Evolutionary conservation across 1,284 basidiomycete genomes (phyloP), one percentile per base, ranked within the genome.

Genomic region (Ganoderma leucocontextum): DNA sequence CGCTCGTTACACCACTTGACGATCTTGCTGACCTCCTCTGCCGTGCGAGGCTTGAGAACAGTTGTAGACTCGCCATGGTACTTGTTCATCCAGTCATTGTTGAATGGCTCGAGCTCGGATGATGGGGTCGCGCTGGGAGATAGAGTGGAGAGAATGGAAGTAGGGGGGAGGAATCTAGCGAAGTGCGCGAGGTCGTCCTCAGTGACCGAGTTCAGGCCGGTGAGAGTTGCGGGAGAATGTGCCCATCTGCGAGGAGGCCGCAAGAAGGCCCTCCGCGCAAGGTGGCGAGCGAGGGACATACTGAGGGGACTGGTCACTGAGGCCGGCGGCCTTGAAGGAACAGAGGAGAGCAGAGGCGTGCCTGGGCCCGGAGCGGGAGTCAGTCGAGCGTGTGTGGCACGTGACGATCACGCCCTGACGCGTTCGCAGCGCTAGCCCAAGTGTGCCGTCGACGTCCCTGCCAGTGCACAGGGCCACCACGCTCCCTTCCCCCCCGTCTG

Each of bases 11-110:
- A 98, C 84, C 91, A 94, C 78, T 91, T 91, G 76, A 98, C 84
- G 62, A 99, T 93, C 72, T 92, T 85, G 76, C 93, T 93, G 76
- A 99, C 95, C 82, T 99, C 91, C 73, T 94, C 82, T 0, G 95
- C 95, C 1, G 92, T 91, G 77, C 92, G 95, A 15, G 97, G 97
- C 79, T 94, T 95, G 70, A 99, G 84, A 17, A 99, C 94, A 33
- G 96, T 93, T 38, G 90, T 89, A 25, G 95, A 90, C 49, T 86
- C 83, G 25, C 97, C 98, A 68, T 88, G 87, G 80, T 98, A 99
- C 81, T 98, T 98, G 78, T 94, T 92, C 94, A 99, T 96, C 97
- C 97, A 99, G 80, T 99, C 97, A 74, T 89, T 86, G 80, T 99
- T 99, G 86, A 89, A 98, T 0, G 82, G 85, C 22, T 88, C 86